Evolutionary conservation across 768 basidiomycete species (phyloP).

Genomic region (Pulveroboletus sp.): DNA sequence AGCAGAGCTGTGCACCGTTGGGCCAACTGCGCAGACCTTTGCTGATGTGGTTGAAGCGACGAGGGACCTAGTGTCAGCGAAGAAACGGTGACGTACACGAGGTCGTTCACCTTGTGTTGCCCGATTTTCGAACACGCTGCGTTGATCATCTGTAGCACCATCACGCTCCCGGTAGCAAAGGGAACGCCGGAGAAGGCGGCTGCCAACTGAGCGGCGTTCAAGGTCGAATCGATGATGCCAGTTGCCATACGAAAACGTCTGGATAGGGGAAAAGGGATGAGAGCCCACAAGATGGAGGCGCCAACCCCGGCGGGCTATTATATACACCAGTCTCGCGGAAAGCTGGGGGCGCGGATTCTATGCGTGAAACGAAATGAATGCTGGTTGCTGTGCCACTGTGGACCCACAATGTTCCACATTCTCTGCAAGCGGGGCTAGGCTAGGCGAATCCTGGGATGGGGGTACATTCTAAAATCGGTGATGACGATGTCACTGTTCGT

Average conservation of each 20-base stretch:
- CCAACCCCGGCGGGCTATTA: slow-evolving; percentile 1
- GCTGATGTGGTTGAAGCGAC: slow-evolving; percentile 26
- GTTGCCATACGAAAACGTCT: slow-evolving; percentile 16
- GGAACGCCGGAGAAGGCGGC: slow-evolving; percentile 44
- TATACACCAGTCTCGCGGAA: not conserved
- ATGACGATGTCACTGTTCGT: too few species aligned
- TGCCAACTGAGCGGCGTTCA: slow-evolving; percentile 40
- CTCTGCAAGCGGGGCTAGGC: too few species aligned
- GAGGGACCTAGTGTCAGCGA: not conserved
- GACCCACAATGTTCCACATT: too few species aligned
- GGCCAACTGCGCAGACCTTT: slow-evolving; percentile 40
- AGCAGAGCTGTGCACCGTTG: slow-evolving; percentile 40
- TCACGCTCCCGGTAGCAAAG: slow-evolving; percentile 41
- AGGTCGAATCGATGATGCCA: slow-evolving; percentile 9
- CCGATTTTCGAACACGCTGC: slow-evolving; percentile 43
- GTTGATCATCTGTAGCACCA: slow-evolving; percentile 43
- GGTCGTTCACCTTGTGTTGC: slow-evolving; percentile 43
- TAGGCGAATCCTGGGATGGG: too few species aligned
- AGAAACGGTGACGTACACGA: not conserved
- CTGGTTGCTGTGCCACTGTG: too few species aligned
- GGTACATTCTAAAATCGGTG: too few species aligned
- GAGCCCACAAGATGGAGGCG: too few species aligned
- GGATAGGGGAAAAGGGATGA: not conserved
- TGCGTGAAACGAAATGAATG: not conserved
- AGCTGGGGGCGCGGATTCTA: not conserved